A percentile compares a stretch with the other conserved stretches of the same genome.
Evolutionary conservation across 2,329 filamentous ascomycete species (phyloP).

Genomic region (Bertia moriformis): DNA sequence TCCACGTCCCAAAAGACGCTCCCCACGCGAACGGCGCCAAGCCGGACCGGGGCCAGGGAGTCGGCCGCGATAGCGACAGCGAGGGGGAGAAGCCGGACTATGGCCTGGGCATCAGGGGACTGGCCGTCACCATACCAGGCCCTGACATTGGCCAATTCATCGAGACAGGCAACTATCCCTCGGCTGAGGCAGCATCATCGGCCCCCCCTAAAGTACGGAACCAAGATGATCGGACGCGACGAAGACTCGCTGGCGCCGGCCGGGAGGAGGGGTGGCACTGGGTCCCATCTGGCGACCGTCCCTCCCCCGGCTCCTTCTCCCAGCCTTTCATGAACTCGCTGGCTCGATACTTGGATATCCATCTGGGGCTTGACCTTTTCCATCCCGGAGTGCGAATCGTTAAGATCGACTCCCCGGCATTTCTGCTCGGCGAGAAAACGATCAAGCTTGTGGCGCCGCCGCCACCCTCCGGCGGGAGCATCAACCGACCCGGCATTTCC

Average conservation of each 20-base stretch:
- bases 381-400: slow-evolving; percentile 36
- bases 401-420: slow-evolving; percentile 39
- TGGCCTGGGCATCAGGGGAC: slow-evolving; percentile 23
- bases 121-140: slow-evolving; percentile 36
- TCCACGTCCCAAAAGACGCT: slow-evolving; percentile 17
- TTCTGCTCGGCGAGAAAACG: slow-evolving; percentile 34
- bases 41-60: slow-evolving; percentile 3
- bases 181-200: slow-evolving; percentile 2
- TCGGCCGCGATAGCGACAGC: slow-evolving; percentile 2
- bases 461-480: slow-evolving; percentile 1
- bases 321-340: slow-evolving; percentile 36
- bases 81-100: no score
- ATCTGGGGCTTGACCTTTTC: slow-evolving; percentile 37
- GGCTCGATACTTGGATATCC: slow-evolving; percentile 30
- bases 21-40: slow-evolving; percentile 1
- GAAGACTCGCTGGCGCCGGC: slow-evolving; percentile 35
- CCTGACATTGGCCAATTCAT: slow-evolving; percentile 30
- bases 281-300: background rate
- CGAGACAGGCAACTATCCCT: slow-evolving; percentile 18
- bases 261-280: slow-evolving; percentile 8
- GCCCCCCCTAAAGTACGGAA: slow-evolving; percentile 11
- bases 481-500: no score
- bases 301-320: slow-evolving; percentile 2
- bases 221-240: slow-evolving; percentile 19
- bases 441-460: slow-evolving; percentile 29